Conservation (phyloP, 2,329 filamentous ascomycete genomes). For the Hypoxylon sp. region DNA sequence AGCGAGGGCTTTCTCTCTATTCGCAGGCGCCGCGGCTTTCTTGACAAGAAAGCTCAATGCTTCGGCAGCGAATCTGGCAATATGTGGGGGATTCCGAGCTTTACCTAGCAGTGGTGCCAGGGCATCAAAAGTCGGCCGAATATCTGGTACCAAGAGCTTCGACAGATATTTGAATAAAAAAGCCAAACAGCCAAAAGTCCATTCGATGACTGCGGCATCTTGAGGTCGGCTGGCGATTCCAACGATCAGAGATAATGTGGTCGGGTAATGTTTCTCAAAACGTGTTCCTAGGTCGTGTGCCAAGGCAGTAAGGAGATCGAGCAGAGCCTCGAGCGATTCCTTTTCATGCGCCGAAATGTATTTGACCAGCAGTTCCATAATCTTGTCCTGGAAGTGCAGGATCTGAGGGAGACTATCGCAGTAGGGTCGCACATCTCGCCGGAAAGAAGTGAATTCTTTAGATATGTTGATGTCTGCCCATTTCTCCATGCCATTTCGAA, state of each 20-base stretch:
- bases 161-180: constrained; percentile 99
- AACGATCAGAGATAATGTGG: constrained; percentile 80
- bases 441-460: constrained; percentile 82
- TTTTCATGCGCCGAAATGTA: constrained; percentile 84
- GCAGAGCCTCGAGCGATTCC: constrained; percentile 84
- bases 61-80: constrained; percentile 93
- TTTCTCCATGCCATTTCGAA: constrained; percentile 83
- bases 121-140: constrained; percentile 85
- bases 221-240: constrained; percentile 82
- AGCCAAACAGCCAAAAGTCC: constrained; percentile 93
- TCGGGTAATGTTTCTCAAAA: constrained; percentile 90
- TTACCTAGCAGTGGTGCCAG: constrained; percentile 88
- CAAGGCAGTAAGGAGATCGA: constrained; percentile 91
- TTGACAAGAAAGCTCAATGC: constrained; percentile 93
- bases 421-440: constrained; percentile 78
- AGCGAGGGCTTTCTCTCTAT: constrained; percentile 79
- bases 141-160: constrained; percentile 84
- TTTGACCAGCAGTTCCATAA: constrained; percentile 81
- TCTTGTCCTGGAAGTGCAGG: constrained; percentile 87
- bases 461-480: constrained; percentile 95
- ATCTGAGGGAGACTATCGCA: constrained; percentile 94
- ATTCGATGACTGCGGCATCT: constrained; percentile 92
- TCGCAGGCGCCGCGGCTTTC: constrained; percentile 84
- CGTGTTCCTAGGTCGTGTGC: constrained; percentile 90
- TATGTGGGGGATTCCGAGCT: constrained; percentile 83